Conservation (phyloP, 768 basidiomycete species). For the Mycena venus region DNA sequence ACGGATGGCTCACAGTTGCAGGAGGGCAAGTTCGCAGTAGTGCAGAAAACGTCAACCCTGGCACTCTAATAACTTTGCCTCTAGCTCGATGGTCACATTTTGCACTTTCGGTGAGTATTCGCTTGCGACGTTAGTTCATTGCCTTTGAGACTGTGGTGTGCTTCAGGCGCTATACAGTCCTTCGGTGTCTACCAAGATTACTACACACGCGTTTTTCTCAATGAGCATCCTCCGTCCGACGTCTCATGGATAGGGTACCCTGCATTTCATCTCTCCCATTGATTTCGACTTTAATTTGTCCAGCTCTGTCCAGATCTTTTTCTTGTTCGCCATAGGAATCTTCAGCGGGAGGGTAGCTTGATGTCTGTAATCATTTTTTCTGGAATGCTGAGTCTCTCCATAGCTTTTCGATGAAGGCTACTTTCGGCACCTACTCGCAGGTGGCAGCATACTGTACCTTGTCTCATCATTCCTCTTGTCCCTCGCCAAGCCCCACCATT, state of each 20-base stretch:
- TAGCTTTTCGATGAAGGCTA: constrained; percentile 61
- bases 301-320: constrained; percentile 58
- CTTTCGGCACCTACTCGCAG: constrained; percentile 57
- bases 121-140: too few species aligned
- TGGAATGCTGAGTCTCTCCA: neutral
- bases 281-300: neutral
- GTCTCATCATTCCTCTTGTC: constrained; percentile 69
- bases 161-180: constrained; percentile 54
- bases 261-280: neutral
- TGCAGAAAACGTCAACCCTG: too few species aligned
- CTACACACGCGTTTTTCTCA: constrained; percentile 58
- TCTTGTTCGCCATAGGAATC: constrained; percentile 60
- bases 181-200: constrained; percentile 68
- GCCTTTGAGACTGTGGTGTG: neutral
- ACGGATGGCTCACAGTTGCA: constrained; percentile 60
- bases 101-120: constrained; percentile 58
- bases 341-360: constrained; percentile 49
- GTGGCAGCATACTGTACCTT: constrained; percentile 55
- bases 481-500: constrained; percentile 59
- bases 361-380: constrained; percentile 30
- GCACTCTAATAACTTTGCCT: neutral
- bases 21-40: constrained; percentile 54
- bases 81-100: constrained; percentile 58
- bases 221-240: constrained; percentile 54
- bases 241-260: constrained; percentile 64